Evolutionary conservation across 176 grass and related monocot genomes (phyloP), one percentile per base, ranked within the genome.

Genomic region (Leersia perrieri): DNA sequence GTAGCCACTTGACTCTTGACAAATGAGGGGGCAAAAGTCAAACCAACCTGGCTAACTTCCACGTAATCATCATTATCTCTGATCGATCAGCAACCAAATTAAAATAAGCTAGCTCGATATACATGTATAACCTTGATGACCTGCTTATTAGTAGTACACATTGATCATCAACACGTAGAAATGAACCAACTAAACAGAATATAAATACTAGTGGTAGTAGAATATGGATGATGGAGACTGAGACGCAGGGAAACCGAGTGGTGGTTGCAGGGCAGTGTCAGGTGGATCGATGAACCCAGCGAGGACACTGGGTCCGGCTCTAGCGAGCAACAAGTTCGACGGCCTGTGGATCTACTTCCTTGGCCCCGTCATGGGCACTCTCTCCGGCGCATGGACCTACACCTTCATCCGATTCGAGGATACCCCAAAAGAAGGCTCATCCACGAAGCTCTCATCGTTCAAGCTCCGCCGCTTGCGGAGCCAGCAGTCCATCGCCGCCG

Each of bases 241-340:
- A 89, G 88, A 82, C 78, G 60, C 72, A 40, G 44, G 45, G 73
- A 33, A 80, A 87, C 53, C 61, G 71, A 91, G 85, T 64, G 76
- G 87, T 33, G 84, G 63, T 75, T 93, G 90, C 90, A 99, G 97
- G 97, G 83, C 97, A 2, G 75, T 99, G 26, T 99, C 97, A 3
- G 97, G 97, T 58, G 97, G 97, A 81, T 99, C 97, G 45, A 99
- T 96, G 97, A 99, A 99, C 79, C 97, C 97, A 22, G 97, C 91
- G 60, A 84, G 97, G 89, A 95, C 97, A 12, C 87, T 96, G 71
- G 97, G 88, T 14, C 97, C 97, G 63, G 97, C 97, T 75, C 79
- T 99, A 51, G 96, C 93, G 23, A 99, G 93, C 96, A 85, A 81
- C 66, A 36, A 68, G 16, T 99, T 78, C 89, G 22, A 77, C 4